These are phyloP conservation scores for Mycena kentingensis DNA, from an alignment of 768 basidiomycete genomes.

Conservation along the genomic window DNA sequence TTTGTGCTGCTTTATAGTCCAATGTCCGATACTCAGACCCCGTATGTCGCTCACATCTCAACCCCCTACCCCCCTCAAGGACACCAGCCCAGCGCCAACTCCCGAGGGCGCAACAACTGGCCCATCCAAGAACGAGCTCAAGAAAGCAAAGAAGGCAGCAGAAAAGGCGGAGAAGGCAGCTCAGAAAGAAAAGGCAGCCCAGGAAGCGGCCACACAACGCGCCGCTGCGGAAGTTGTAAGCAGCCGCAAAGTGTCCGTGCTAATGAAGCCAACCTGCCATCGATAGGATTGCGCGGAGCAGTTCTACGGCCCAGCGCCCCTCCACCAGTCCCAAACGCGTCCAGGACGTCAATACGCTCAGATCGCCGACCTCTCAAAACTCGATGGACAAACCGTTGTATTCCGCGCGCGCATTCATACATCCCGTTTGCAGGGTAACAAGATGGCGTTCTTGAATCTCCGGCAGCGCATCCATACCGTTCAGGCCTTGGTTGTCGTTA, in stretches of 20 bases:
- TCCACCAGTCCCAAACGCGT: conserved; percentile 90
- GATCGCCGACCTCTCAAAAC: conserved; percentile 63
- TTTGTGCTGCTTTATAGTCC: no score
- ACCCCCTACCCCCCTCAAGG: not conserved
- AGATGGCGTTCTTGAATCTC: conserved; percentile 92
- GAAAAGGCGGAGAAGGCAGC: conserved; percentile 83
- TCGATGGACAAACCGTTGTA: conserved; percentile 74
- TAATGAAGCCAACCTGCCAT: conserved; percentile 4
- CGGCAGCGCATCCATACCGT: conserved; percentile 87
- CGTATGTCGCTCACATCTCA: conserved; percentile 6
- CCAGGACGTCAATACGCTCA: conserved; percentile 59
- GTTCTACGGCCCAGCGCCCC: conserved; percentile 84
- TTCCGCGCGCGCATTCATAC: conserved; percentile 91
- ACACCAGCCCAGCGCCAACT: conserved; percentile 17
- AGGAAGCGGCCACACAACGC: no score
- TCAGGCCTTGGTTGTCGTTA: conserved; percentile 77
- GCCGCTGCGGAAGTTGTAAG: conserved; percentile 65
- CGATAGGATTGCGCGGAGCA: conserved; percentile 71
- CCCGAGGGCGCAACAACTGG: conserved; percentile 41
- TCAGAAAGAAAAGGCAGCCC: conserved; percentile 71
- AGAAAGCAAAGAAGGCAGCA: conserved; percentile 87
- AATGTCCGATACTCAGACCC: conserved; percentile 19
- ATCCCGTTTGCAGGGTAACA: conserved; percentile 88
- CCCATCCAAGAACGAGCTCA: conserved; percentile 85
- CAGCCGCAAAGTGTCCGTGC: conserved; percentile 12